phyloP scores from a whole-genome alignment of 139 green algal genomes.

The Chlorella sp. region DNA sequence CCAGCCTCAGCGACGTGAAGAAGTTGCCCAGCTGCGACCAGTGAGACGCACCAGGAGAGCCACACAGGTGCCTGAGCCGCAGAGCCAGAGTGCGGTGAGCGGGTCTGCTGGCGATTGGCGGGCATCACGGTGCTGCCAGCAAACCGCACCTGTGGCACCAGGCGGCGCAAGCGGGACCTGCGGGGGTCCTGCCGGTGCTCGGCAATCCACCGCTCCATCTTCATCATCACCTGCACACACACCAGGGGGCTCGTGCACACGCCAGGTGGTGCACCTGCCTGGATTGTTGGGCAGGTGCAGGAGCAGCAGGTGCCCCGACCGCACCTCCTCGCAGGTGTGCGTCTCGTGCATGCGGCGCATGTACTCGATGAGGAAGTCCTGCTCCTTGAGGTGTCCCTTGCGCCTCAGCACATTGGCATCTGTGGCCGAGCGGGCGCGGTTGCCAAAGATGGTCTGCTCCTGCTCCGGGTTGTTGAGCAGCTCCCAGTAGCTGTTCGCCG shows the following conservation, averaged over 20 bases:
- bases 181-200: constrained; percentile 69
- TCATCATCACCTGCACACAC: constrained; percentile 61
- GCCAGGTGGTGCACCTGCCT: too few relatives aligned
- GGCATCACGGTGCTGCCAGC: too few relatives aligned
- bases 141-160: constrained; percentile 65
- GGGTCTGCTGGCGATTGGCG: too few relatives aligned
- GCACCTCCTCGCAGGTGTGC: constrained; percentile 77
- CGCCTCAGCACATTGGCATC: constrained; percentile 79
- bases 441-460: constrained; percentile 27
- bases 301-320: too few relatives aligned
- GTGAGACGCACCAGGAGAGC: too few relatives aligned
- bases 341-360: constrained; percentile 85
- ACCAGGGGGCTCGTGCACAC: too few relatives aligned
- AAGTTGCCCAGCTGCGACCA: constrained; percentile 66
- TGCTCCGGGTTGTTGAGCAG: constrained; percentile 27
- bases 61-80: too few relatives aligned
- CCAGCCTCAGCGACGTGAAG: constrained; percentile 69
- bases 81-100: too few relatives aligned
- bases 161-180: constrained; percentile 53
- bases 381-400: constrained; percentile 77
- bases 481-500: constrained; percentile 41
- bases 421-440: constrained; percentile 57
- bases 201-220: constrained; percentile 84
- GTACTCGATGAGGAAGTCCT: constrained; percentile 87
- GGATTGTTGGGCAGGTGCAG: too few relatives aligned